phyloP scores from a whole-genome alignment of 2,329 filamentous ascomycete genomes.

The Leptographium wingfieldii region DNA sequence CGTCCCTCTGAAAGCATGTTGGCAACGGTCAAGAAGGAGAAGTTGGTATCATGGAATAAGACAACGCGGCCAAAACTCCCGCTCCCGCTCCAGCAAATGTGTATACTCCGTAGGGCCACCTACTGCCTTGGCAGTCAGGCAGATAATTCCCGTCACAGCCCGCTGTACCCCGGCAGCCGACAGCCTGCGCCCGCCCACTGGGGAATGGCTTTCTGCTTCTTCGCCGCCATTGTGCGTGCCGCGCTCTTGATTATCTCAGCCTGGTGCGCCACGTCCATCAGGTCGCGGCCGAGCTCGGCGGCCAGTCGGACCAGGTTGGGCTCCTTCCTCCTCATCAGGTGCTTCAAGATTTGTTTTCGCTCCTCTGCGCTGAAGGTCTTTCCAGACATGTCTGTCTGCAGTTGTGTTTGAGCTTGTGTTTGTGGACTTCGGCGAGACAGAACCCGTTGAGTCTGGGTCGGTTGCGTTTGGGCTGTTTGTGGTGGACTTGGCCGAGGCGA shows the following conservation, averaged over 20 bases:
- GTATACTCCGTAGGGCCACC: no score
- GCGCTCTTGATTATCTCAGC: conserved; percentile 9
- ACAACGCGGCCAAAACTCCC: background rate
- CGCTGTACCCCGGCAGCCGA: background rate
- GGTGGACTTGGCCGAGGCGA: background rate
- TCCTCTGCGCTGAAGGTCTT: background rate
- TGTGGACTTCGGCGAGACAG: background rate
- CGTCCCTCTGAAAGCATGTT: background rate
- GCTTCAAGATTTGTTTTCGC: background rate
- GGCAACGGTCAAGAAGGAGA: no score
- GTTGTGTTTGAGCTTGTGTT: background rate
- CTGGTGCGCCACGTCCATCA: conserved; percentile 5
- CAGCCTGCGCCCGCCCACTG: conserved; percentile 7
- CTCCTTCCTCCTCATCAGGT: background rate
- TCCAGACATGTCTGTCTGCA: background rate
- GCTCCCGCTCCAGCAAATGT: background rate
- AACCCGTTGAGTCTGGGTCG: no score
- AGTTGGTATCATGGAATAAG: background rate
- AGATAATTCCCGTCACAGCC: background rate
- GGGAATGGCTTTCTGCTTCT: conserved; percentile 1
- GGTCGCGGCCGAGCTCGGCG: conserved; percentile 3
- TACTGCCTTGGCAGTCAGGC: no score
- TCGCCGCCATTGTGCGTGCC: background rate
- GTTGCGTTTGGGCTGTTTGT: no score
- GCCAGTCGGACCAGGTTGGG: conserved; percentile 7